Percentiles rank a stretch among this genome's conserved stretches.
Evolutionary conservation across 805 yeast species (phyloP).

Genomic region (Wickerhamomyces canadensis): DNA sequence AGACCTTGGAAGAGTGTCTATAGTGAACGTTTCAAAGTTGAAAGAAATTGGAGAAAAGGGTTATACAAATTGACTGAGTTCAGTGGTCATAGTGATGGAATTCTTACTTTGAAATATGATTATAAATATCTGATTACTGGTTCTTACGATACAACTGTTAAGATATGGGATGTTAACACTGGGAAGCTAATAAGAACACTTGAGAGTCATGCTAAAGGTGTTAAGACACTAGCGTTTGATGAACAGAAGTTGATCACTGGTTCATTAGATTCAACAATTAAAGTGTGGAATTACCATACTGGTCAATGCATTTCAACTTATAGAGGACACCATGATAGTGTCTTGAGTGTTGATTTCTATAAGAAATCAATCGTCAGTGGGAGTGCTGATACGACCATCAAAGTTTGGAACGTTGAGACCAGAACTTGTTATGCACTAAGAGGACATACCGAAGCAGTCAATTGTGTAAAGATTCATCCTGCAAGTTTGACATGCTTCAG

Average conservation of each 20-base stretch:
- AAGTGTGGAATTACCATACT: conserved; percentile 93
- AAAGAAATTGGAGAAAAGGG: conserved; percentile 93
- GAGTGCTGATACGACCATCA: conserved; percentile 85
- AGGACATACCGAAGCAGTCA: conserved; percentile 92
- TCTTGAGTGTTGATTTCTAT: conserved; percentile 75
- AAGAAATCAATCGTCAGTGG: conserved; percentile 86
- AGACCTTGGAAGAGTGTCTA: conserved; percentile 97
- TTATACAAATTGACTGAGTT: conserved; percentile 57
- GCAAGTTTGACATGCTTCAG: conserved; percentile 74
- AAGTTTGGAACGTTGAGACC: conserved; percentile 94
- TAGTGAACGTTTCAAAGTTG: conserved; percentile 84
- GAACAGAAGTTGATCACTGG: conserved; percentile 87
- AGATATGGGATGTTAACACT: conserved; percentile 86
- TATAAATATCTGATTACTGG: conserved; percentile 83
- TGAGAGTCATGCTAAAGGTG: conserved; percentile 85
- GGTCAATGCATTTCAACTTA: conserved; percentile 94
- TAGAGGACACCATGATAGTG: conserved; percentile 86
- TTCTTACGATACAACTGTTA: conserved; percentile 83
- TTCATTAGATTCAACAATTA: conserved; percentile 83
- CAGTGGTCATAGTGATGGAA: conserved; percentile 81
- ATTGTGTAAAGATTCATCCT: conserved; percentile 80
- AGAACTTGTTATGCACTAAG: conserved; percentile 88
- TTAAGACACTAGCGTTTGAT: conserved; percentile 80
- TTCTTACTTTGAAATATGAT: conserved; percentile 81
- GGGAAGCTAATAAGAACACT: conserved; percentile 75